Percentiles rank a stretch among this genome's conserved stretches.
Evolutionary conservation across 2,329 filamentous ascomycete genomes (phyloP).

Genomic region (Fusarium denticulatum): DNA sequence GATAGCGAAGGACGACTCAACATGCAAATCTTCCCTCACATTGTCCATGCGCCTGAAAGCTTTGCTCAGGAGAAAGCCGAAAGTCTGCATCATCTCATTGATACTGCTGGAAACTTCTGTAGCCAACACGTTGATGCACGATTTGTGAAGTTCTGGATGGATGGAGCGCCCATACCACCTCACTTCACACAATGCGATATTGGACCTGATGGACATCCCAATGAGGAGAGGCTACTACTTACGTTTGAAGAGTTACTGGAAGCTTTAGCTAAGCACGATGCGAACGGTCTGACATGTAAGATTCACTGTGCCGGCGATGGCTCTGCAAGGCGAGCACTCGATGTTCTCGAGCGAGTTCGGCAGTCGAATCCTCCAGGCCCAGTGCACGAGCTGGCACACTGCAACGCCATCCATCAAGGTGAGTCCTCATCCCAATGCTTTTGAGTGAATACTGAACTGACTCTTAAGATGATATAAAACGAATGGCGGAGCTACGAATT

Average conservation of each 20-base stretch:
- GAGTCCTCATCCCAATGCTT: fast-evolving
- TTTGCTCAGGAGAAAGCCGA: not conserved
- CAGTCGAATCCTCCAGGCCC: not conserved
- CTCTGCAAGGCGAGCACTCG: not conserved
- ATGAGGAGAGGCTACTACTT: not conserved
- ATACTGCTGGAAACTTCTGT: not conserved
- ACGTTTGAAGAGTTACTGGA: not conserved
- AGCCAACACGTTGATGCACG: not conserved
- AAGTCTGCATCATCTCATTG: not conserved
- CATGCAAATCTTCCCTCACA: not conserved
- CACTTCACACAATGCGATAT: not conserved
- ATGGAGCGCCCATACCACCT: not conserved
- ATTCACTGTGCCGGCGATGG: not conserved
- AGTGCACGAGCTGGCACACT: not conserved
- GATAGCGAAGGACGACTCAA: not conserved
- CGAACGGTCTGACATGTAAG: not conserved
- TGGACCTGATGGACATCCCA: not conserved
- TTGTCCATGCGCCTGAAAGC: not conserved
- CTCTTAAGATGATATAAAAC: not conserved
- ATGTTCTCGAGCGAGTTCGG: not conserved
- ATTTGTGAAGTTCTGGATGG: not conserved
- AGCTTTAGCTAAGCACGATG: not conserved
- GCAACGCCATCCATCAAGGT: not conserved
- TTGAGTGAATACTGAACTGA: not conserved
- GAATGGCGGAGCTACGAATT: not conserved